Conservation (phyloP, 441 rosid genomes). For the Gossypium schwendimanii region DNA sequence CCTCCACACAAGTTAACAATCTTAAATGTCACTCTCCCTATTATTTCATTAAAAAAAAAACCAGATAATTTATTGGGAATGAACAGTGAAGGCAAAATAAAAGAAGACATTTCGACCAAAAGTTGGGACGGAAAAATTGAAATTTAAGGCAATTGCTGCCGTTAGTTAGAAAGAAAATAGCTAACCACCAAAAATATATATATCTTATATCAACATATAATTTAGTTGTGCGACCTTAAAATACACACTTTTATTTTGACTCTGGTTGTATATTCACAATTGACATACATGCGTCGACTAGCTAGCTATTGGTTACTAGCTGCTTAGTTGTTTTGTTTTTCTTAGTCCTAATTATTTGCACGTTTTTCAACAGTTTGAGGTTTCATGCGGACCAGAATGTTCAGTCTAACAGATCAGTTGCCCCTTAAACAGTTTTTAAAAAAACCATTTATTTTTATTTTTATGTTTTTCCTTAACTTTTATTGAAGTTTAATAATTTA, state of each 20-base stretch:
- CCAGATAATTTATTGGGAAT: background rate
- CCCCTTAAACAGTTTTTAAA: too few relatives aligned
- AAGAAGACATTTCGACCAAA: slow-evolving; percentile 3
- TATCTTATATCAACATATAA: too few relatives aligned
- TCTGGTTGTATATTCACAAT: background rate
- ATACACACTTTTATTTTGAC: too few relatives aligned
- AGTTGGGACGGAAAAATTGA: background rate
- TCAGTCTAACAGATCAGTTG: too few relatives aligned
- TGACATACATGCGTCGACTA: too few relatives aligned
- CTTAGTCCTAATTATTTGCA: too few relatives aligned
- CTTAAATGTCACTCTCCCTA: background rate
- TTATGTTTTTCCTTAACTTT: too few relatives aligned
- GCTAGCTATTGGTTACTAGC: too few relatives aligned
- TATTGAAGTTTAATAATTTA: too few relatives aligned
- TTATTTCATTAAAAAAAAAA: background rate
- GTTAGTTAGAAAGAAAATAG: background rate
- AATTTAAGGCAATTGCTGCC: background rate
- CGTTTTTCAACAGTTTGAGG: too few relatives aligned
- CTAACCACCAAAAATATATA: background rate
- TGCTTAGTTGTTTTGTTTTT: background rate
- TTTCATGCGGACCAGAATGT: too few relatives aligned
- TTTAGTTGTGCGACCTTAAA: background rate
- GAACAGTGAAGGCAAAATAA: background rate
- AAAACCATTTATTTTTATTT: too few relatives aligned
- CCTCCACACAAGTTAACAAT: background rate